Evolutionary conservation across 768 basidiomycete species (phyloP).

Genomic region (Multifurca ochricompacta): DNA sequence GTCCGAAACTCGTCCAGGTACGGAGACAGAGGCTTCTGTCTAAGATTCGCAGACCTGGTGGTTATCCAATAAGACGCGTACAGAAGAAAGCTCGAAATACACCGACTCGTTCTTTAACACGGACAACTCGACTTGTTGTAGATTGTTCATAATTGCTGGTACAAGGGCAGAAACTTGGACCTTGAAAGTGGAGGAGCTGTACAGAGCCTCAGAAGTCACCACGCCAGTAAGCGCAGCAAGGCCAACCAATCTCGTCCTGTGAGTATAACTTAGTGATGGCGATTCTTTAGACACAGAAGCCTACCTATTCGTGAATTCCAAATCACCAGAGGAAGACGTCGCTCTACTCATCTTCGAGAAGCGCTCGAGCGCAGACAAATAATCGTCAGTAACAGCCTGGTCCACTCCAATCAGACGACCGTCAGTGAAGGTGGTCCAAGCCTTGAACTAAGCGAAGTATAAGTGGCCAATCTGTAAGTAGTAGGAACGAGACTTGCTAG

Average conservation of each 20-base stretch:
- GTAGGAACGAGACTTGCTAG: conserved; percentile 47
- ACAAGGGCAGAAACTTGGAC: conserved; percentile 65
- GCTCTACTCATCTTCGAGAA: conserved; percentile 57
- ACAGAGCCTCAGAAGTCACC: conserved; percentile 77
- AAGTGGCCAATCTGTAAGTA: not conserved
- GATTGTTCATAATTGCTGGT: conserved; percentile 58
- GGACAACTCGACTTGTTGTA: conserved; percentile 54
- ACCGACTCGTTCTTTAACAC: conserved; percentile 65
- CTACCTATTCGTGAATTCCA: conserved; percentile 70
- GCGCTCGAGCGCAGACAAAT: conserved; percentile 55
- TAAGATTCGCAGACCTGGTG: conserved; percentile 50
- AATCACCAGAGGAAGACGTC: conserved; percentile 43
- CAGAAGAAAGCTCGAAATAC: not conserved
- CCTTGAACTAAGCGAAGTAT: conserved; percentile 61
- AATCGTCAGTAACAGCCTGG: conserved; percentile 56
- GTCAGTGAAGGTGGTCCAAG: conserved; percentile 89
- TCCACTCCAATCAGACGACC: conserved; percentile 79
- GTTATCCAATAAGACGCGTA: conserved; percentile 10
- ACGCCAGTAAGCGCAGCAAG: conserved; percentile 76
- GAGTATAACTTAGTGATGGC: not conserved
- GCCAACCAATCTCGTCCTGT: conserved; percentile 77
- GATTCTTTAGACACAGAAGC: conserved; percentile 2
- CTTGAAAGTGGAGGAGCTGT: conserved; percentile 63
- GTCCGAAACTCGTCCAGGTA: conserved; percentile 82
- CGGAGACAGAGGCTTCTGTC: conserved; percentile 63